phyloP scores from a whole-genome alignment of 768 basidiomycete species.

The Naganishia friedmannii region DNA sequence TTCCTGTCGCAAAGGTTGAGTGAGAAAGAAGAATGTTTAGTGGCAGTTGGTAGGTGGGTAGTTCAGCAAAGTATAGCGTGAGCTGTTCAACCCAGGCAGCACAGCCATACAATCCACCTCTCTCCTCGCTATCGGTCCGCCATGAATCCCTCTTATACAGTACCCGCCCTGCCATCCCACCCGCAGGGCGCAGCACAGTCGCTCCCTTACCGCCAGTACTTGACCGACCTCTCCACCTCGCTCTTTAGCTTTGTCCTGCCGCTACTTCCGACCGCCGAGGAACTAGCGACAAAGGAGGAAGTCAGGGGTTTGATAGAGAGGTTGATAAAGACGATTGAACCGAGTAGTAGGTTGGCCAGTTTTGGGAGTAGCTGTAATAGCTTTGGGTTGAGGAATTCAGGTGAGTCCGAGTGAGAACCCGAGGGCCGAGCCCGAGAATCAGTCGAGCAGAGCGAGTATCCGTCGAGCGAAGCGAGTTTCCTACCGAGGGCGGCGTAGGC shows the following conservation, averaged over 20 bases:
- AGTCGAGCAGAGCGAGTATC: not conserved
- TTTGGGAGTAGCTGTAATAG: conserved; percentile 98
- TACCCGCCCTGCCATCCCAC: conserved; percentile 28
- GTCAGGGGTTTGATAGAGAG: conserved; percentile 91
- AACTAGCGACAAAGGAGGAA: conserved; percentile 91
- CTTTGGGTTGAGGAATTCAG: conserved; percentile 92
- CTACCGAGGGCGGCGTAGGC: too few relatives aligned
- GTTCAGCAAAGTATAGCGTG: not conserved
- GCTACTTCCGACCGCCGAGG: conserved; percentile 81
- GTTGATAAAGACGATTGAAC: conserved; percentile 91
- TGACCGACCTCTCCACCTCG: conserved; percentile 74
- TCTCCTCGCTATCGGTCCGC: not conserved
- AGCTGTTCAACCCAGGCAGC: not conserved
- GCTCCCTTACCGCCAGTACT: conserved; percentile 47
- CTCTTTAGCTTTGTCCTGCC: conserved; percentile 90
- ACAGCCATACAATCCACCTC: not conserved
- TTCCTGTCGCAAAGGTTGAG: too few relatives aligned
- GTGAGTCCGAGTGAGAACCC: conserved; percentile 53
- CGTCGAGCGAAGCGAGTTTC: too few relatives aligned
- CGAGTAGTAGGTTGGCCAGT: conserved; percentile 79
- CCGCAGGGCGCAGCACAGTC: conserved; percentile 29
- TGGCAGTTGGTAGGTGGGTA: not conserved
- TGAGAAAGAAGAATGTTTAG: not conserved
- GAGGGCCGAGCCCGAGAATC: not conserved
- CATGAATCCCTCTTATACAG: conserved; percentile 30